Base-by-base conservation (phyloP, 2,329 filamentous ascomycete genomes). In the Sporothrix brunneoviolacea region DNA sequence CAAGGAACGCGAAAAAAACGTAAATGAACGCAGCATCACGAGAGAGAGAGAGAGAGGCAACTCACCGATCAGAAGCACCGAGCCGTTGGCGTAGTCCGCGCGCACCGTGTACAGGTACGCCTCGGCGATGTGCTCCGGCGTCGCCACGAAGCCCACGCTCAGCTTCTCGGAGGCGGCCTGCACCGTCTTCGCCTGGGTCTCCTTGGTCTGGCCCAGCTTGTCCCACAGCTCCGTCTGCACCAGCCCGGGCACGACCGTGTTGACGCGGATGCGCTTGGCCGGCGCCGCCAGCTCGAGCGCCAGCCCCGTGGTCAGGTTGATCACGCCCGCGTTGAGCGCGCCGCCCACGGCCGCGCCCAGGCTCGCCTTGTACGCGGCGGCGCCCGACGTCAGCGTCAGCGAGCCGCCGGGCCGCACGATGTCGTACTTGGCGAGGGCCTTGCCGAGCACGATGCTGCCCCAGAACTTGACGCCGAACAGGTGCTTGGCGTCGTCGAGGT, bases 401-500 rank as follows among this genome's bases (percentile, higher is more conserved):
- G 66, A 69, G 18, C 67, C 66, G 16, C 67, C 65, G 1, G 60
- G 54, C 16, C 51, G 58, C 50, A 69, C 58, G 40, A 69, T 65
- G 44, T 67, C 61, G 56, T 68, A 53, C 54, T 64, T 65, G 13
- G 61, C 60, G 13, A 67, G 54, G 0, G 65, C 62, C 60, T 70
- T 69, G 13, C 61, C 65, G 9, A 65, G 59, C 1, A 64, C 54
- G 4, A 69, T 57, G 19, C 64, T 62, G 15, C 67, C 67, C 67
- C 66, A 70, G 52, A 69, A 69, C 54, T 69, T 69, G 41, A 69
- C 66, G 9, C 65, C 66, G 50, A 69, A 69, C 4, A 69, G 52
- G 45, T 63, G 42, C 55, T 64, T 64, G 10, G 65, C 65, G 5
- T 65, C 60, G 18, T 62, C 58, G 4, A 70, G 55, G 48, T 66